Conservation (phyloP, 441 rosid genomes). For the Metrosideros polymorpha region DNA sequence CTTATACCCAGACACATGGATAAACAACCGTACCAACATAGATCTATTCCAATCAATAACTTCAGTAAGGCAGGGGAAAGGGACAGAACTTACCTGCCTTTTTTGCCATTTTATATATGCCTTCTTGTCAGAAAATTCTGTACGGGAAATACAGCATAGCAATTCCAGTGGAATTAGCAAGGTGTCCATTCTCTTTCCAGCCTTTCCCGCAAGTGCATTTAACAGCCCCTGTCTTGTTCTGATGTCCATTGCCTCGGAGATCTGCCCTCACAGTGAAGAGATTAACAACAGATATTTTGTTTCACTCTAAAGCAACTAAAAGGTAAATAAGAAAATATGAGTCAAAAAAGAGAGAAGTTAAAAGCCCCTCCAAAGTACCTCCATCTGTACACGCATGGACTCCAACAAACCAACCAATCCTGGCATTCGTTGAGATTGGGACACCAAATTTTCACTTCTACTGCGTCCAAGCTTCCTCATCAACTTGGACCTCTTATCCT, state of each 20-base stretch:
- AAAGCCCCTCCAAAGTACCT: constrained; percentile 37
- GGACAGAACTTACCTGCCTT: constrained; percentile 75
- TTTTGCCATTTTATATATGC: constrained; percentile 97
- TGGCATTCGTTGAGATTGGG: constrained; percentile 54
- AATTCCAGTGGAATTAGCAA: constrained; percentile 83
- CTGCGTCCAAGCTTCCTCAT: constrained; percentile 93
- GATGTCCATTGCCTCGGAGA: constrained; percentile 95
- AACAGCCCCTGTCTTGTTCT: constrained; percentile 94
- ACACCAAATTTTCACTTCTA: constrained; percentile 49
- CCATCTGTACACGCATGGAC: constrained; percentile 93
- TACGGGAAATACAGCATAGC: constrained; percentile 81
- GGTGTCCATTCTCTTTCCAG: constrained; percentile 93
- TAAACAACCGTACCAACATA: neutral
- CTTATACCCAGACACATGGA: neutral
- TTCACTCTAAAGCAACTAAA: neutral
- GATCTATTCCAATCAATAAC: neutral
- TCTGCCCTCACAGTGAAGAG: constrained; percentile 32
- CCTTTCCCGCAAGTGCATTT: constrained; percentile 82
- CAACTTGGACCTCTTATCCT: constrained; percentile 76
- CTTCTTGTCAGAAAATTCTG: constrained; percentile 97
- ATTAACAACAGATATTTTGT: neutral
- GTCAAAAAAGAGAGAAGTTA: neutral
- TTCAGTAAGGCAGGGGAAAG: neutral
- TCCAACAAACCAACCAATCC: constrained; percentile 86
- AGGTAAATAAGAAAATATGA: neutral